Percentiles rank a stretch among this genome's conserved stretches.
These are phyloP conservation scores for Microdochium trichocladiopsis DNA, from an alignment of 2,329 filamentous ascomycete genomes.

Conservation along the genomic window DNA sequence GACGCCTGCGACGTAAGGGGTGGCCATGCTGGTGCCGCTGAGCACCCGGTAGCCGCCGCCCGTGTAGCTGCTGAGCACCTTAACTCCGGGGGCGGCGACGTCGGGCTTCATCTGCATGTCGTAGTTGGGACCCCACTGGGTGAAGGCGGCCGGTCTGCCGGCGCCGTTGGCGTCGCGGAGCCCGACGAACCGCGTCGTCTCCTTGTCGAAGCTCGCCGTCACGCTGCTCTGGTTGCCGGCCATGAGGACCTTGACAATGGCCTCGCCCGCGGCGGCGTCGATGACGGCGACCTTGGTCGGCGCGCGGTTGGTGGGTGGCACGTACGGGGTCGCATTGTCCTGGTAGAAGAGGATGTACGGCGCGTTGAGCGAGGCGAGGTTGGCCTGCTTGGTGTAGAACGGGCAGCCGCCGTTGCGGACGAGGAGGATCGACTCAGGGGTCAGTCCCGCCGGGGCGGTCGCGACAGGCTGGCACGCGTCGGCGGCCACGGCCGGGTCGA, in stretches of 20 bases:
- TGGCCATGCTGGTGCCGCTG: slow-evolving; percentile 39
- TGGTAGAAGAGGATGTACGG: slow-evolving; percentile 24
- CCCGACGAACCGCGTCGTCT: slow-evolving; percentile 11
- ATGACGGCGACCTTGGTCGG: slow-evolving; percentile 8
- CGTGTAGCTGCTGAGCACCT: slow-evolving; percentile 35
- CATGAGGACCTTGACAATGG: slow-evolving; percentile 19
- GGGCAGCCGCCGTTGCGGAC: slow-evolving; percentile 10
- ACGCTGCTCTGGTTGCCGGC: slow-evolving; percentile 17
- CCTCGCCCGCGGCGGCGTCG: slow-evolving; percentile 16
- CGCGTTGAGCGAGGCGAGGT: slow-evolving; percentile 19
- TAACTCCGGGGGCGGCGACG: slow-evolving; percentile 28
- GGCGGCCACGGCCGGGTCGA: slow-evolving; percentile 13
- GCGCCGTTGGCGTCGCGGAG: slow-evolving; percentile 9
- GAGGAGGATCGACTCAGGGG: slow-evolving; percentile 6
- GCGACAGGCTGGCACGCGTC: slow-evolving; percentile 16
- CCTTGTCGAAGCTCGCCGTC: slow-evolving; percentile 15
- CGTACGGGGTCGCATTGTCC: slow-evolving; percentile 12
- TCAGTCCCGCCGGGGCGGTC: slow-evolving; percentile 8
- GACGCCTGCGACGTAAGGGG: slow-evolving; percentile 32
- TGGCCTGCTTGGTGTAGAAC: slow-evolving; percentile 14
- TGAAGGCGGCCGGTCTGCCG: slow-evolving; percentile 17
- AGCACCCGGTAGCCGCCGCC: slow-evolving; percentile 28
- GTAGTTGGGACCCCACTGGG: slow-evolving; percentile 32
- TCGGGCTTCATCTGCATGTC: slow-evolving; percentile 32
- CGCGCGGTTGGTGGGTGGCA: slow-evolving; percentile 5